Base-by-base conservation (phyloP, 257 asterid species). In the Datura wrightii region DNA sequence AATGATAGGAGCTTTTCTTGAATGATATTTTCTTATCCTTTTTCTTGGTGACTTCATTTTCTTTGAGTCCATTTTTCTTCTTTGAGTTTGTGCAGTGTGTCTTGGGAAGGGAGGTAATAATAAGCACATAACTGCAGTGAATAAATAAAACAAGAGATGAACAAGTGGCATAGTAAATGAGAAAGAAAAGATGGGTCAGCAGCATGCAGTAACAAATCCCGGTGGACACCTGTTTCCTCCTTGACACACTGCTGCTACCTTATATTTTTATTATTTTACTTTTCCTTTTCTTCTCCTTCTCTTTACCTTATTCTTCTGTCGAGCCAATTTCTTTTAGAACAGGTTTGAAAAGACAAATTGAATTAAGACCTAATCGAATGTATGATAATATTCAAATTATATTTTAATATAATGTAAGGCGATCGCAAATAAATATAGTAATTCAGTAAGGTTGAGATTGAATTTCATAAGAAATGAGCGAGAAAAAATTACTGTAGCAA, bases 1-100 rank as follows among this genome's bases (percentile, higher is more conserved):
- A 78, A 72, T 62, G 3, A 76, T 31, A 54, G 85, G 37, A 3
- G 79, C 65, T 83, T 88, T 88, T 85, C 87, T 88, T 54, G 89
- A 86, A 52, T 79, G 84, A 72, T 72, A 72, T 72, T 72, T 72
- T 10, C 80, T 46, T 3, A 86, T 34, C 37, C 89, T 85, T 67
- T 85, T 84, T 15, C 87, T 81, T 14, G 48, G 80, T 71, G 83
- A 82, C 19, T 74, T 89, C 48, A 48, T 87, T 15, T 59, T 62
- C 63, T 46, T 53, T 78, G 67, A 31, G 8, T 59, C 67, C 83
- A 56, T 71, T 41, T 42, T 31, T 37, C 10, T 39, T 54, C 16
- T 37, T 15, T 41, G 10, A n/a, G 79, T 41, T 14, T 10, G 3
- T 46, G 11, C 34, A 8, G 10, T 10, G 58, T 19, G 24, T 46